Percentiles rank a stretch among this genome's conserved stretches.
Evolutionary conservation across 371 early-diverging fungal species (phyloP).

Genomic region (Syncephalastrum contaminatum): DNA sequence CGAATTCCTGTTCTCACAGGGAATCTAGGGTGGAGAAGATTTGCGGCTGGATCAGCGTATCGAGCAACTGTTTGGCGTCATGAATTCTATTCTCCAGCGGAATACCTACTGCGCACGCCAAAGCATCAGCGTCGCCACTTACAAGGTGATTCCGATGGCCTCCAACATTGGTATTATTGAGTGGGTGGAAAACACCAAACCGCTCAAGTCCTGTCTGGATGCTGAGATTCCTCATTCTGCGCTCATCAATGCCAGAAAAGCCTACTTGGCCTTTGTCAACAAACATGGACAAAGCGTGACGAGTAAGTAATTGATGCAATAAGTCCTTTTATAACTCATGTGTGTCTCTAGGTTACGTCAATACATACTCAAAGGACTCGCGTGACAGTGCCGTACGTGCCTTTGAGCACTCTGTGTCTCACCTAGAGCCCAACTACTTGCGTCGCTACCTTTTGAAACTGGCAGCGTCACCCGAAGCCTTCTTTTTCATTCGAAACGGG

Average conservation of each 20-base stretch:
- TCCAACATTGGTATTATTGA: slow-evolving; percentile 66
- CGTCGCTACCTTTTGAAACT: slow-evolving; percentile 49
- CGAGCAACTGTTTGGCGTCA: slow-evolving; percentile 70
- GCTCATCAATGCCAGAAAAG: slow-evolving; percentile 20
- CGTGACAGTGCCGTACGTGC: slow-evolving; percentile 43
- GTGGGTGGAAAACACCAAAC: slow-evolving; percentile 54
- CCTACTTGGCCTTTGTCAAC: slow-evolving; percentile 32
- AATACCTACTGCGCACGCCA: slow-evolving; percentile 54
- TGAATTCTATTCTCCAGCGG: slow-evolving; percentile 68
- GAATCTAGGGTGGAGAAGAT: slow-evolving; percentile 74
- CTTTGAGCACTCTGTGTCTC: slow-evolving; percentile 32
- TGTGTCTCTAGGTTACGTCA: slow-evolving; percentile 44
- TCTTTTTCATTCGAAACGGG: slow-evolving; percentile 53
- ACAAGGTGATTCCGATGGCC: slow-evolving; percentile 72
- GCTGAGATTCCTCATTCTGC: slow-evolving; percentile 12
- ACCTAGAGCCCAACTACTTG: slow-evolving; percentile 28
- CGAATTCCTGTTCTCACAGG: neutral
- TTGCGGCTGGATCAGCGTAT: slow-evolving; percentile 79
- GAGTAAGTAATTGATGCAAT: slow-evolving; percentile 20
- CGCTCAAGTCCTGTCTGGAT: slow-evolving; percentile 51
- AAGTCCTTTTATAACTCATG: too few relatives aligned
- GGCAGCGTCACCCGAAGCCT: slow-evolving; percentile 67
- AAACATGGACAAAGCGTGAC: slow-evolving; percentile 12
- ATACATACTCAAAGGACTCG: slow-evolving; percentile 32
- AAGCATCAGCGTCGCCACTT: slow-evolving; percentile 49